Evolutionary conservation across 345 rosid genomes (phyloP).

Genomic region (Excoecaria agallocha): DNA sequence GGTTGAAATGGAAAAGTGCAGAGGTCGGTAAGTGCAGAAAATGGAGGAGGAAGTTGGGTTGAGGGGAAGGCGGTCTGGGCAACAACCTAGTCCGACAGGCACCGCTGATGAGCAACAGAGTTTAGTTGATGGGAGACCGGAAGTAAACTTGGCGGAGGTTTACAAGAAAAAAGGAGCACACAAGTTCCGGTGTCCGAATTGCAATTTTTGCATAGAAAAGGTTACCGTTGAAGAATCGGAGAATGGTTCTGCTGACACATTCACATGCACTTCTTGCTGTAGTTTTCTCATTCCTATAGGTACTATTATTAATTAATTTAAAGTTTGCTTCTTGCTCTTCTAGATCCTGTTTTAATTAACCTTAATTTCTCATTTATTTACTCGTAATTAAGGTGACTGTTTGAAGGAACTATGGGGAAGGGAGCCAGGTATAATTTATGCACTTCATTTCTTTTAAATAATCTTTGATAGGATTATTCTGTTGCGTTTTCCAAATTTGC

Average conservation of each 20-base stretch:
- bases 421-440: background rate
- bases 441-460: too few relatives aligned
- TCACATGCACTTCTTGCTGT: conserved; percentile 22
- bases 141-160: conserved; percentile 8
- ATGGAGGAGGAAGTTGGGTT: background rate
- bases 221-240: conserved; percentile 1
- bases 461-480: too few relatives aligned
- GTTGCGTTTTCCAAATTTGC: too few relatives aligned
- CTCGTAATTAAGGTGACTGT: background rate
- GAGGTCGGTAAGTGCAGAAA: background rate
- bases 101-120: background rate
- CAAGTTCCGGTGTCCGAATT: conserved; percentile 22
- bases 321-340: background rate
- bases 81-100: background rate
- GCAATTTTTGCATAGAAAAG: conserved; percentile 20
- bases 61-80: background rate
- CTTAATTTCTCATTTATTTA: background rate
- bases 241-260: background rate
- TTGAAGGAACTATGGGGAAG: background rate
- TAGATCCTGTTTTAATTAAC: background rate
- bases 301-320: background rate
- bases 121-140: conserved; percentile 1
- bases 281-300: conserved; percentile 20
- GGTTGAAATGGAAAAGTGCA: too few relatives aligned
- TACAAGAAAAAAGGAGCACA: conserved; percentile 4